Evolutionary conservation across 768 basidiomycete genomes (phyloP).

Genomic region (Boletus bicolor): DNA sequence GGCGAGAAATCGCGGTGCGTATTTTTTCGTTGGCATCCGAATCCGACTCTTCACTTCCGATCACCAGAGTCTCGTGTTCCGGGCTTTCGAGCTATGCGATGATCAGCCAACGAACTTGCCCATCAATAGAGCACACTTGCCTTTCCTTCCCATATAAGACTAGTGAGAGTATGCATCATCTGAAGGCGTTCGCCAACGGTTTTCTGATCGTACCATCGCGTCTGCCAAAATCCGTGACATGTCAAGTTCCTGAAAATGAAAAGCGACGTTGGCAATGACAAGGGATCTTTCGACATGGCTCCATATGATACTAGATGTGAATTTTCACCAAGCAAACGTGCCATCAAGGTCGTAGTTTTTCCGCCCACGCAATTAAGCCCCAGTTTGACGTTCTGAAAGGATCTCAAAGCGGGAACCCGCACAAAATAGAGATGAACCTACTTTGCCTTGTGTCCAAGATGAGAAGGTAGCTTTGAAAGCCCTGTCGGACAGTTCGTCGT

Average conservation of each 20-base stretch:
- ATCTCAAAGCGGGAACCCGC: constrained; percentile 6
- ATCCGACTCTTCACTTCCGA: constrained; percentile 42
- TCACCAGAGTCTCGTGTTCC: constrained; percentile 62
- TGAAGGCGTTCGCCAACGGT: constrained; percentile 45
- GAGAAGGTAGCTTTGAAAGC: constrained; percentile 51
- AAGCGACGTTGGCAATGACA: constrained; percentile 70
- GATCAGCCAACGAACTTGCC: constrained; percentile 1
- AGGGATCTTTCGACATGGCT: constrained; percentile 83
- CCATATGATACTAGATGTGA: constrained; percentile 85
- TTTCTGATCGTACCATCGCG: constrained; percentile 59
- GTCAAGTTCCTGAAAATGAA: constrained; percentile 86
- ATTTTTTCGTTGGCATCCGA: constrained; percentile 34
- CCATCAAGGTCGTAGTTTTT: constrained; percentile 64
- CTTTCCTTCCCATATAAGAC: constrained; percentile 53
- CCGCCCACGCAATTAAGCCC: constrained; percentile 65
- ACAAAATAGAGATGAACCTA: constrained; percentile 21
- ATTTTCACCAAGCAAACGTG: constrained; percentile 58
- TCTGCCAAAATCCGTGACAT: constrained; percentile 77
- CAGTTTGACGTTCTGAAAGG: constrained; percentile 38
- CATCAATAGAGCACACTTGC: constrained; percentile 30
- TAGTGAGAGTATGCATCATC: constrained; percentile 49
- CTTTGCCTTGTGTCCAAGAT: constrained; percentile 63
- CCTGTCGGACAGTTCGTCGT: constrained; percentile 67
- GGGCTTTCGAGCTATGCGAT: constrained; percentile 58
- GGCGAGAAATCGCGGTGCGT: constrained; percentile 30